phyloP scores from a whole-genome alignment of 345 rosid species.

The Arabis hirsuta region DNA sequence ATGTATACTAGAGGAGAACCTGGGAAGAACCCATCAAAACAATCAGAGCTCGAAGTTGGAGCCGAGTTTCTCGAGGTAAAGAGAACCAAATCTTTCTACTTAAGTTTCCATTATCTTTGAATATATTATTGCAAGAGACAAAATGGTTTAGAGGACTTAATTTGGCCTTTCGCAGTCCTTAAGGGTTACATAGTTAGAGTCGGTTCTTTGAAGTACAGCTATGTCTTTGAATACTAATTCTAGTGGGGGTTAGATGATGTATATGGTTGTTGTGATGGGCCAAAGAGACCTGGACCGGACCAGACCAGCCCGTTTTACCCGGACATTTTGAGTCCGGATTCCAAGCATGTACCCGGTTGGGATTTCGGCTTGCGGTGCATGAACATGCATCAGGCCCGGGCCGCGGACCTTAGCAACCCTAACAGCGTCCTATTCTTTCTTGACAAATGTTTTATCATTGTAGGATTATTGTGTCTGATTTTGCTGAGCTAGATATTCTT shows the following conservation, averaged over 20 bases:
- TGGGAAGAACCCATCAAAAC: constrained; percentile 50
- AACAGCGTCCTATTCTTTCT: neutral
- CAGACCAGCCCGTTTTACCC: neutral
- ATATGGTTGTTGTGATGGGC: constrained; percentile 28
- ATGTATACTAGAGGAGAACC: constrained; percentile 54
- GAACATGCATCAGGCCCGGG: neutral
- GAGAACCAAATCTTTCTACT: constrained; percentile 5
- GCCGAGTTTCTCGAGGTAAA: constrained; percentile 83
- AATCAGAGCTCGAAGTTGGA: constrained; percentile 65
- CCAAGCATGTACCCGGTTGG: constrained; percentile 1
- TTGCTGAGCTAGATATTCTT: neutral
- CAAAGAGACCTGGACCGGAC: constrained; percentile 2
- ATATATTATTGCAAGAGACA: constrained; percentile 17
- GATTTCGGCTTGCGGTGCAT: neutral
- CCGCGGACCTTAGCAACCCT: neutral
- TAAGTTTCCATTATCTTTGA: constrained; percentile 1
- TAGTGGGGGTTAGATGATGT: constrained; percentile 21
- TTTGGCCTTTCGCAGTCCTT: constrained; percentile 29
- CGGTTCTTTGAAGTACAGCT: constrained; percentile 10
- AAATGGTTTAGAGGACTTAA: constrained; percentile 10
- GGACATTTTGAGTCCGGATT: neutral
- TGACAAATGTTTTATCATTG: neutral
- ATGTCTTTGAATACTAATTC: constrained; percentile 3
- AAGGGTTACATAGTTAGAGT: constrained; percentile 32
- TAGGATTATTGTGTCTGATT: neutral